Evolutionary conservation across 192 early-diverging fungal genomes (phyloP).

Genomic region (Dimargaris verticillata): DNA sequence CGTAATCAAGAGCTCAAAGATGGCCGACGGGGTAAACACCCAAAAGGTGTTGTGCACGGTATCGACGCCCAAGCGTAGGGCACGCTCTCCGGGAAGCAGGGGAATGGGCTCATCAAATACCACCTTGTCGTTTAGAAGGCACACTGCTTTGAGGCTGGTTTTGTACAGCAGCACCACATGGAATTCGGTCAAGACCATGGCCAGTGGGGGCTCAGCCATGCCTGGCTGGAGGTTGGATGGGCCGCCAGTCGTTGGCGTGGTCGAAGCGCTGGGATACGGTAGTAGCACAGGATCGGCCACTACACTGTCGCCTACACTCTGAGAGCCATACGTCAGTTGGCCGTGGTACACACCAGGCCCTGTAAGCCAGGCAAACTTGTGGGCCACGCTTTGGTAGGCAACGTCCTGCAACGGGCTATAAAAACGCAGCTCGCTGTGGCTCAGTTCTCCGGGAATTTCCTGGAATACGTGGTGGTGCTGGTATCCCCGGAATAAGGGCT

Average conservation of each 20-base stretch:
- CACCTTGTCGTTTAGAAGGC: conserved; percentile 61
- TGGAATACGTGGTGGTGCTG: conserved; percentile 43
- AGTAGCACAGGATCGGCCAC: conserved; percentile 66
- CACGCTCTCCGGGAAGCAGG: conserved; percentile 44
- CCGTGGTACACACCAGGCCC: conserved; percentile 79
- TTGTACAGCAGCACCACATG: conserved; percentile 77
- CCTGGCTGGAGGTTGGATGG: conserved; percentile 17
- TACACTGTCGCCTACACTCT: conserved; percentile 58
- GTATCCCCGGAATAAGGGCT: conserved; percentile 50
- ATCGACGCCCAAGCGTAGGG: conserved; percentile 58
- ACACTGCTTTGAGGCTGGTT: conserved; percentile 57
- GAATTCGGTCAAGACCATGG: conserved; percentile 73
- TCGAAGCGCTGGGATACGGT: conserved; percentile 40
- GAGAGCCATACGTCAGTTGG: conserved; percentile 55
- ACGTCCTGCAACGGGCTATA: conserved; percentile 50
- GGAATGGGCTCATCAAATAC: conserved; percentile 68
- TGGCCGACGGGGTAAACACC: conserved; percentile 66
- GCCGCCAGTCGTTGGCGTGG: conserved; percentile 6
- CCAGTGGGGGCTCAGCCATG: conserved; percentile 40
- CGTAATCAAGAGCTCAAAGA: conserved; percentile 79
- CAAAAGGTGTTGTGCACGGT: conserved; percentile 71
- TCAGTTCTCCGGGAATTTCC: conserved; percentile 39
- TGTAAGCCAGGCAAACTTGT: conserved; percentile 85
- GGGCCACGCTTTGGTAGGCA: conserved; percentile 43
- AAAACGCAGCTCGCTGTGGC: conserved; percentile 42